Evolutionary conservation across 2,329 filamentous ascomycete genomes (phyloP).

Genomic region (Pezicula carpinea): DNA sequence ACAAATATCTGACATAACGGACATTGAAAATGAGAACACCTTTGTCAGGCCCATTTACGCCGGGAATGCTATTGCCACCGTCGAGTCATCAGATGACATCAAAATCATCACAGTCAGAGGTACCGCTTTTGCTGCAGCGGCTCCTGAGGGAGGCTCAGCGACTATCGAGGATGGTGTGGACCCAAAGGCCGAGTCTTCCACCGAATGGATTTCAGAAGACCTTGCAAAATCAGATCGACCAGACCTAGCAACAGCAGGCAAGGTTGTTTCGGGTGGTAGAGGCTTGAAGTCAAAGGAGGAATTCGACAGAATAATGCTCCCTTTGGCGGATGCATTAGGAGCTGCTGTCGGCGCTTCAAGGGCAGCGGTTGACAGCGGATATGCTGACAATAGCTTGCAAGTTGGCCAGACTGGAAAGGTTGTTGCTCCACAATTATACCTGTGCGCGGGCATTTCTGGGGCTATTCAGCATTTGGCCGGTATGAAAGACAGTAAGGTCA

Average conservation of each 20-base stretch:
- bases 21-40: slow-evolving; percentile 82
- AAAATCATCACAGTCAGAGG: slow-evolving; percentile 92
- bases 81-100: slow-evolving; percentile 79
- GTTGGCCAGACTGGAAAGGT: slow-evolving; percentile 99
- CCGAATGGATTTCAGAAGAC: slow-evolving; percentile 92
- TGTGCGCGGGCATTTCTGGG: slow-evolving; percentile 92
- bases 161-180: slow-evolving; percentile 77
- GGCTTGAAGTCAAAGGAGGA: slow-evolving; percentile 98
- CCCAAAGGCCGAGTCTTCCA: slow-evolving; percentile 66
- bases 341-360: slow-evolving; percentile 95
- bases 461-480: slow-evolving; percentile 97
- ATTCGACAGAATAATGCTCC: slow-evolving; percentile 88
- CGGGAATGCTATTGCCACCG: slow-evolving; percentile 93
- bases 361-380: slow-evolving; percentile 93
- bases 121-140: slow-evolving; percentile 79
- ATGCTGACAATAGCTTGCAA: slow-evolving; percentile 96
- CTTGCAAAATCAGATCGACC: slow-evolving; percentile 90
- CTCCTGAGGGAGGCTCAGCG: slow-evolving; percentile 68
- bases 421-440: slow-evolving; percentile 90
- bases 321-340: slow-evolving; percentile 85
- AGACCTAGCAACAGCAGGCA: slow-evolving; percentile 82
- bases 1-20: slow-evolving; percentile 88
- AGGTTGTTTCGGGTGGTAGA: slow-evolving; percentile 88
- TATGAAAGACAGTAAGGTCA: slow-evolving; percentile 99
- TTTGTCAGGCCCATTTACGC: slow-evolving; percentile 97